Conservation (phyloP, 2,329 filamentous ascomycete genomes). For the Cordyceps javanica region DNA sequence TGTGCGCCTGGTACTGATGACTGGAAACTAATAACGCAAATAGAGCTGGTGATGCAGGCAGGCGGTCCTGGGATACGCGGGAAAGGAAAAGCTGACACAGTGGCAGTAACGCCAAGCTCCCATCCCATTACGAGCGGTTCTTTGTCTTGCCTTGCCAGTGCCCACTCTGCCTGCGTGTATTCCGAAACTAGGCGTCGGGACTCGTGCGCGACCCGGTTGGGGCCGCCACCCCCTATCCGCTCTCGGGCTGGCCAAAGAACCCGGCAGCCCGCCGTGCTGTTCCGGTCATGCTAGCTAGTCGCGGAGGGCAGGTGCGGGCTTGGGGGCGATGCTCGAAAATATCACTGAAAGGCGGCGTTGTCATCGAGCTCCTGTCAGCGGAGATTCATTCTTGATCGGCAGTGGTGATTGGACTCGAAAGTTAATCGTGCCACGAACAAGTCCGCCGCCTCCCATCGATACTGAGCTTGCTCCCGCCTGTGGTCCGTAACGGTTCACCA, state of each 20-base stretch:
- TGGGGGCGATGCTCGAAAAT: background rate
- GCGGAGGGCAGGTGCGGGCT: background rate
- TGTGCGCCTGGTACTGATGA: too few relatives aligned
- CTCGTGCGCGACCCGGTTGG: background rate
- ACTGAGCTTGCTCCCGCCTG: too few relatives aligned
- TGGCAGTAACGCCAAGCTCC: too few relatives aligned
- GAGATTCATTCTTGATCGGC: background rate
- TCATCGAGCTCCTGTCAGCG: background rate
- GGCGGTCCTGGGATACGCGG: too few relatives aligned
- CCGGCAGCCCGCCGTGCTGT: background rate
- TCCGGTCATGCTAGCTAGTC: background rate
- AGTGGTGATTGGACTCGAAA: background rate
- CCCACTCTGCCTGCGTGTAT: too few relatives aligned
- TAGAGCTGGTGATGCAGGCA: too few relatives aligned
- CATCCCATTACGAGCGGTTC: too few relatives aligned
- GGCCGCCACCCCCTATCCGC: slow-evolving; percentile 7
- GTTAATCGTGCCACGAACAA: background rate
- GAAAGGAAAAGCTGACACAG: too few relatives aligned
- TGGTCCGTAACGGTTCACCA: too few relatives aligned
- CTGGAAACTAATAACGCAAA: too few relatives aligned
- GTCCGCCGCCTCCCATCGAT: background rate
- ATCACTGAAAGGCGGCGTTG: background rate
- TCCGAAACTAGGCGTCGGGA: too few relatives aligned
- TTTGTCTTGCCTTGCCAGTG: too few relatives aligned
- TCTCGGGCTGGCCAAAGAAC: slow-evolving; percentile 8